phyloP scores from a whole-genome alignment of 257 asterid species.

The Lycium ferocissimum region DNA sequence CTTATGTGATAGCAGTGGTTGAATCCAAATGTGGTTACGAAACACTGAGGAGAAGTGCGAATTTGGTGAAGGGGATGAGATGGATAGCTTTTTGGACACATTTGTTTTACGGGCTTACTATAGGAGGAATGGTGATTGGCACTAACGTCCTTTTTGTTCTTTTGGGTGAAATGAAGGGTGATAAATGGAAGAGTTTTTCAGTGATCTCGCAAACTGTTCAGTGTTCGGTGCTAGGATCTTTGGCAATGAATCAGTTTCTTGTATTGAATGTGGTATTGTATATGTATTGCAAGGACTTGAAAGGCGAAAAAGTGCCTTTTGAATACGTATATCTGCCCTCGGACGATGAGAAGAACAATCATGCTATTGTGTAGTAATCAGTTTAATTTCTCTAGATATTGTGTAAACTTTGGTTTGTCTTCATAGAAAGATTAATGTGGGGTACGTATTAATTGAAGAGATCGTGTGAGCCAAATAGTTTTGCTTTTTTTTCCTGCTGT shows the following conservation, averaged over 20 bases:
- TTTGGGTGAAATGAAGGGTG: conserved; percentile 45
- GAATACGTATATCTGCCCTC: not conserved
- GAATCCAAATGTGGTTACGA: conserved; percentile 30
- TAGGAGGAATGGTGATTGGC: conserved; percentile 51
- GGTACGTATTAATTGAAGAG: not conserved
- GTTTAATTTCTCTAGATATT: not conserved
- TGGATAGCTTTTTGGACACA: not conserved
- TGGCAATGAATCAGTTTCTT: not conserved
- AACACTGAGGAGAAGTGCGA: conserved; percentile 31
- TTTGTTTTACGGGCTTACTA: conserved; percentile 44
- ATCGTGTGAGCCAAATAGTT: not conserved
- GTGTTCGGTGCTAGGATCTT: not conserved
- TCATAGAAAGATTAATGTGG: not conserved
- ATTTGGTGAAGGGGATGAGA: conserved; percentile 34
- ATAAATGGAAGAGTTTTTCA: conserved; percentile 21
- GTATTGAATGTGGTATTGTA: not conserved
- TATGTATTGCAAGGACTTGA: not conserved
- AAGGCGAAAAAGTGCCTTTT: not conserved
- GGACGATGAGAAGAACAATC: not conserved
- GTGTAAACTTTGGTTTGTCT: not conserved
- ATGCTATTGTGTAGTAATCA: not conserved
- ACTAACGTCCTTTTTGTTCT: not conserved
- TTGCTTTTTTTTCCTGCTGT: not conserved
- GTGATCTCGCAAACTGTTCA: too few relatives aligned
- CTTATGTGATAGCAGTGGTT: conserved; percentile 18